These are phyloP conservation scores for Butyriboletus appendiculatus DNA, from an alignment of 1,284 basidiomycete genomes.

Conservation along the genomic window DNA sequence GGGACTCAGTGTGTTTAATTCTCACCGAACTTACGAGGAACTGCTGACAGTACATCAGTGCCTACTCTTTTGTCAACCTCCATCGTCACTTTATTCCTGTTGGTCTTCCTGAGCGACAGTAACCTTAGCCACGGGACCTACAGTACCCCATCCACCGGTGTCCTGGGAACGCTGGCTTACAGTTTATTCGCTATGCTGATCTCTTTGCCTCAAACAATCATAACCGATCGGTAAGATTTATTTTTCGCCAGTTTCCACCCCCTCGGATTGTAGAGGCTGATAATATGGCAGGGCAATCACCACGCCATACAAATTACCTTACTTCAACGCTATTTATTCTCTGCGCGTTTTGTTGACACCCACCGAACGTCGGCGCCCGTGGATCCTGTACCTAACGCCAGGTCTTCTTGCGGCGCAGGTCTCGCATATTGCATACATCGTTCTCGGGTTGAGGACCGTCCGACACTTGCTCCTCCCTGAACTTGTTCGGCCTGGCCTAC, in stretches of 20 bases:
- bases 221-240: constrained; percentile 71
- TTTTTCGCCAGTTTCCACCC: not conserved
- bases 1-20: constrained; percentile 63
- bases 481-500: constrained; percentile 32
- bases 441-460: constrained; percentile 66
- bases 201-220: constrained; percentile 75
- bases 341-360: constrained; percentile 78
- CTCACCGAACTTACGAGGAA: not conserved
- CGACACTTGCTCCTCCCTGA: constrained; percentile 69
- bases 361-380: constrained; percentile 78
- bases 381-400: constrained; percentile 82
- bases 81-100: constrained; percentile 56
- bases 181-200: constrained; percentile 71
- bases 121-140: constrained; percentile 65
- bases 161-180: constrained; percentile 64
- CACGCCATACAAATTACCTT: constrained; percentile 81
- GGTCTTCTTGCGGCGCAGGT: constrained; percentile 75
- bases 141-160: constrained; percentile 67
- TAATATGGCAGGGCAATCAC: constrained; percentile 67
- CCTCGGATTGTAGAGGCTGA: not conserved
- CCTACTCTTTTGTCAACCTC: constrained; percentile 69
- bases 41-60: constrained; percentile 46
- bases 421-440: constrained; percentile 65
- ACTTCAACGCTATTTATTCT: constrained; percentile 59
- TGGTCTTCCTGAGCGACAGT: constrained; percentile 54